Evolutionary conservation across 1,284 basidiomycete genomes (phyloP), one percentile per base, ranked within the genome.

Genomic region (Erythrobasidium hasegawianum): DNA sequence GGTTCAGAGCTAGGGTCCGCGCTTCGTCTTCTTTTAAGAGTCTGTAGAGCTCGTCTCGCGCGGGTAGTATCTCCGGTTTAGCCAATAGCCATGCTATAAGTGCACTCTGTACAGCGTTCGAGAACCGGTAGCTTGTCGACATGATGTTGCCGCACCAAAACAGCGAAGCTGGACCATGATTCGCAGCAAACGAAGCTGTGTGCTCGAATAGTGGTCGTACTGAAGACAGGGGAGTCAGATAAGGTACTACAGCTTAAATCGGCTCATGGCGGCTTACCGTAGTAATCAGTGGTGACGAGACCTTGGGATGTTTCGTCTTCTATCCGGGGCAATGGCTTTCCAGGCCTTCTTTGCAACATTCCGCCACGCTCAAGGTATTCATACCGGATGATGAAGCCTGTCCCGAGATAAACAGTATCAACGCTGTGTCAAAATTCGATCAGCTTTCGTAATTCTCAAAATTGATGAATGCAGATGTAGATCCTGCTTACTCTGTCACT

Each of bases 381-480:
- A 39, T 65, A 65, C 38, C 57, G 64, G n/a, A 65, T 57, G n/a
- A 57, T 38, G 43, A 65, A 65, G 45, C 64, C 64, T 45, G 64
- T 65, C 3, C 64, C 64, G 8, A 65, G 64, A 47, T 65, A 65
- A 18, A 65, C 49, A n/a, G 29, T 45, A 24, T 65, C 64, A 14
- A 65, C 55, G 47, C 64, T 65, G 62, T 33, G 4, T 16, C 33
- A 57, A n/a, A 41, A 8, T 18, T 29, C 26, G 1, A 41, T 47
- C 54, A 57, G 39, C 2, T n/a, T 11, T 14, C 1, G 18, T 16
- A n/a, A n/a, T n/a, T n/a, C n/a, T n/a, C n/a, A 18, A 13, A 7
- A 52, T n/a, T 27, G n/a, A 13, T 22, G 27, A 14, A 10, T 20
- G 18, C 1, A 59, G 13, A 18, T 11, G 20, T 13, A 26, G 13